These are phyloP conservation scores for Juglanconis juglandina DNA, from an alignment of 2,329 filamentous ascomycete species.

Conservation along the genomic window DNA sequence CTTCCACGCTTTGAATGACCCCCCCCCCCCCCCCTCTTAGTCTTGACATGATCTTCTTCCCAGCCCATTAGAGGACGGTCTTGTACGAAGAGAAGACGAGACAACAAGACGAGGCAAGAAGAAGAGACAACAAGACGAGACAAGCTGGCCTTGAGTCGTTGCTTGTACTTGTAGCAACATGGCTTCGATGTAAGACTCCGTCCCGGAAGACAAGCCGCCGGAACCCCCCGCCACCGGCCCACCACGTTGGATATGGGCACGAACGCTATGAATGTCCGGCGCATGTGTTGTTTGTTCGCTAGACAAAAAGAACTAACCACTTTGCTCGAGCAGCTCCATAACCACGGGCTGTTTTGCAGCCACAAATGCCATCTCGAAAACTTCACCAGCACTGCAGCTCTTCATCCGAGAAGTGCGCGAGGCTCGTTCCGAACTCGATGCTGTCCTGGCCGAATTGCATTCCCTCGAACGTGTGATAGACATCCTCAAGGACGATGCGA, in stretches of 20 bases:
- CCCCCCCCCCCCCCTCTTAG: background rate
- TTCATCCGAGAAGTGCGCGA: constrained; percentile 41
- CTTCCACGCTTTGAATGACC: background rate
- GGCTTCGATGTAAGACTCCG: background rate
- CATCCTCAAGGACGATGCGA: constrained; percentile 37
- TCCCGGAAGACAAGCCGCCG: too few species aligned
- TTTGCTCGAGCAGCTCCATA: constrained; percentile 29
- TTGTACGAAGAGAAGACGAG: background rate
- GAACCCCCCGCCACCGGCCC: background rate
- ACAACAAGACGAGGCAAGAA: background rate
- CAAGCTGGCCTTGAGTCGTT: background rate
- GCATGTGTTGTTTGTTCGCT: background rate
- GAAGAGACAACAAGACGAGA: too few species aligned
- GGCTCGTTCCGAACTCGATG: constrained; percentile 36
- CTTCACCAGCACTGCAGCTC: constrained; percentile 28
- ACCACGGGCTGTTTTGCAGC: constrained; percentile 36
- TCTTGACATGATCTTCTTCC: background rate
- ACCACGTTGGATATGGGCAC: background rate
- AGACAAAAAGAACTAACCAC: background rate
- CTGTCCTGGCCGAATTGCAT: constrained; percentile 38
- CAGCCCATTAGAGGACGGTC: too few species aligned
- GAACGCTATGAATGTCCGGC: background rate
- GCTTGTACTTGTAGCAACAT: background rate
- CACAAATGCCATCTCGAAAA: constrained; percentile 32
- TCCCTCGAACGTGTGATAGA: constrained; percentile 37